Evolutionary conservation across 352 stramenopile genomes (phyloP).

Genomic region (Globisporangium abappressorium): DNA sequence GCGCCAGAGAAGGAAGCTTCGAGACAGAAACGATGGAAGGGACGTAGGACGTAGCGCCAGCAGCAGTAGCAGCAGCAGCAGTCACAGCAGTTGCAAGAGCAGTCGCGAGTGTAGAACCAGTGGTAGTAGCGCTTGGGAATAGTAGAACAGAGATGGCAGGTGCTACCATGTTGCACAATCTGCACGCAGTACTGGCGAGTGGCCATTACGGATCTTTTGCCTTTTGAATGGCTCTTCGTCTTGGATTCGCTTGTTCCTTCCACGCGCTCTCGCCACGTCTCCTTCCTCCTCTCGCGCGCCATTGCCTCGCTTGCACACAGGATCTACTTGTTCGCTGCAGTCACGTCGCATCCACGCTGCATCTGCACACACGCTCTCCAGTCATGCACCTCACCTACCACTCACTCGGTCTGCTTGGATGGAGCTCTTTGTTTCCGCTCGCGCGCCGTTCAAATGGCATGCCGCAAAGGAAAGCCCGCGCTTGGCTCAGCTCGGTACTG

Average conservation of each 20-base stretch:
- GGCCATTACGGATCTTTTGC: conserved; percentile 1
- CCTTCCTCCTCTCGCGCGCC: not conserved
- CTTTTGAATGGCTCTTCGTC: not conserved
- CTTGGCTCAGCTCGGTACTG: not conserved
- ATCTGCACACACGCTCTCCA: not conserved
- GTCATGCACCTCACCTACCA: not conserved
- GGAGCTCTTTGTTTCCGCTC: not conserved
- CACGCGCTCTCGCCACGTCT: not conserved
- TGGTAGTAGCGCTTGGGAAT: not conserved
- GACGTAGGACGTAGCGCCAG: not conserved
- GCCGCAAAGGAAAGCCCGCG: not conserved
- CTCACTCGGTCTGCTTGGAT: not conserved
- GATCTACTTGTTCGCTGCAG: not conserved
- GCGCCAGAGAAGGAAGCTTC: conserved; percentile 10
- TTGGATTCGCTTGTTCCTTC: not conserved
- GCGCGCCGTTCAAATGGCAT: not conserved
- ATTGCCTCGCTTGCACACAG: not conserved
- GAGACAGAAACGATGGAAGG: conserved; percentile 1
- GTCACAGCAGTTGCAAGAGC: not conserved
- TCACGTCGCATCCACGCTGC: not conserved
- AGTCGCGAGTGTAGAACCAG: not conserved
- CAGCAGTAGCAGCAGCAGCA: not conserved
- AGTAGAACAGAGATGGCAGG: not conserved
- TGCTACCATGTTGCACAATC: not conserved
- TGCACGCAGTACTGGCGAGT: not conserved